Percentiles rank a stretch among this genome's conserved stretches.
These are phyloP conservation scores for Pseudonitzschia delicatissima DNA, from an alignment of 108 stramenopile genomes.

Conservation along the genomic window DNA sequence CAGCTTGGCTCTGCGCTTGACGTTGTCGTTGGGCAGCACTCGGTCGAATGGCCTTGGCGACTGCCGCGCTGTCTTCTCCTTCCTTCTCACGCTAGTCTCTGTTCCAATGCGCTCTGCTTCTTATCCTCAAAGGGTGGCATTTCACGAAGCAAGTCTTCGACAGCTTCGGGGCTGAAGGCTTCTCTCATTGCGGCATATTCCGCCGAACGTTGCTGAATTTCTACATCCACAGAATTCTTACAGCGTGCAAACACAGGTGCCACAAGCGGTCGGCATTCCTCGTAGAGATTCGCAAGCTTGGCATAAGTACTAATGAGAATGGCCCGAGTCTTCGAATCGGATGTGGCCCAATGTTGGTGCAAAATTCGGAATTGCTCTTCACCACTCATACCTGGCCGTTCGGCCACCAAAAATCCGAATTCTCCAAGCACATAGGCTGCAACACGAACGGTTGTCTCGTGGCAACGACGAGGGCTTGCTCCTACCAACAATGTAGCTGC, in stretches of 20 bases:
- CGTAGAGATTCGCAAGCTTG: constrained; percentile 94
- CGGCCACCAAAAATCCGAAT: constrained; percentile 95
- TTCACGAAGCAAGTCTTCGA: constrained; percentile 87
- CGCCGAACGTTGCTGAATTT: constrained; percentile 90
- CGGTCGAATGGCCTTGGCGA: constrained; percentile 76
- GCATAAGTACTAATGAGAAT: constrained; percentile 93
- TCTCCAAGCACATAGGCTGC: constrained; percentile 97
- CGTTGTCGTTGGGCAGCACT: constrained; percentile 80
- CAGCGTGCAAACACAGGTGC: constrained; percentile 84
- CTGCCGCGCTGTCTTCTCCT: constrained; percentile 83
- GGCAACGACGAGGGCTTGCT: constrained; percentile 81
- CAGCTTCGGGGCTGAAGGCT: constrained; percentile 79
- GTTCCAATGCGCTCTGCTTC: constrained; percentile 77
- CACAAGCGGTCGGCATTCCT: constrained; percentile 88
- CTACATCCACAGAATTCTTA: constrained; percentile 85
- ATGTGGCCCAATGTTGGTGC: constrained; percentile 92
- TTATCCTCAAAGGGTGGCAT: constrained; percentile 95
- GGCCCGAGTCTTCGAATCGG: constrained; percentile 63
- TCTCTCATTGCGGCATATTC: constrained; percentile 90
- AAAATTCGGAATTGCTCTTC: constrained; percentile 92
- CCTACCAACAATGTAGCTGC: constrained; percentile 86
- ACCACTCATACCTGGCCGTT: constrained; percentile 88
- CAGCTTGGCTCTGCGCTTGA: constrained; percentile 64
- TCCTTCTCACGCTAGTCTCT: constrained; percentile 78
- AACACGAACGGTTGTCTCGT: constrained; percentile 89